phyloP scores from a whole-genome alignment of 768 basidiomycete genomes.

The Suillus spraguei region DNA sequence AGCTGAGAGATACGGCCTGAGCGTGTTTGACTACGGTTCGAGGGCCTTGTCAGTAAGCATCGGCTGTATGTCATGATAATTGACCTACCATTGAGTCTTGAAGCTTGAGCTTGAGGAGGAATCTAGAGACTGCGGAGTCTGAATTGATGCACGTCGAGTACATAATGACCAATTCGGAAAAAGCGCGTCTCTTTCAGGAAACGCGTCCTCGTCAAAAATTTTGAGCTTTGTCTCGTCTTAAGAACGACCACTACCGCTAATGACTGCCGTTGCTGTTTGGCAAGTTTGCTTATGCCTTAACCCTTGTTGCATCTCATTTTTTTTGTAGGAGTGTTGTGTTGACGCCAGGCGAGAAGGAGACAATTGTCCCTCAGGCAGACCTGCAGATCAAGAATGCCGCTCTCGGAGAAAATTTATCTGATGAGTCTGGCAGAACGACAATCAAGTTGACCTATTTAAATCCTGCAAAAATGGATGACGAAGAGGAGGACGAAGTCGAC shows the following conservation, averaged over 20 bases:
- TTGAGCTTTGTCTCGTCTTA: constrained; percentile 20
- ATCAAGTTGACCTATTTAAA: constrained; percentile 65
- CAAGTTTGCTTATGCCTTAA: constrained; percentile 33
- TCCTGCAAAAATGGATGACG: constrained; percentile 38
- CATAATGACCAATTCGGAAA: constrained; percentile 6
- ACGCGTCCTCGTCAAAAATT: constrained; percentile 18
- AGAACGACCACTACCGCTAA: constrained; percentile 29
- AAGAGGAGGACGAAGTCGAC: constrained; percentile 46
- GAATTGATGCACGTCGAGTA: constrained; percentile 18
- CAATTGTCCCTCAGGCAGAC: constrained; percentile 63
- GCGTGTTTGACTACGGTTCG: constrained; percentile 78
- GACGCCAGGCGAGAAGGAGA: constrained; percentile 57
- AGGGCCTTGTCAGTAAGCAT: constrained; percentile 16
- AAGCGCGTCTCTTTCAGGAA: constrained; percentile 11
- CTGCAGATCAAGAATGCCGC: constrained; percentile 83
- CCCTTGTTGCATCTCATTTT: constrained; percentile 15
- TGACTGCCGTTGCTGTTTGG: constrained; percentile 72
- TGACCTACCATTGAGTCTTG: constrained; percentile 51
- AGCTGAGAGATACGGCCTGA: constrained; percentile 94
- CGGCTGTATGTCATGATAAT: constrained; percentile 3
- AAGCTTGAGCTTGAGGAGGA: neutral
- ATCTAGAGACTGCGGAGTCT: constrained; percentile 46
- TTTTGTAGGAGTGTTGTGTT: constrained; percentile 60
- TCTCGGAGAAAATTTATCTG: constrained; percentile 71
- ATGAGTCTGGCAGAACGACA: constrained; percentile 60